A percentile compares a stretch with the other conserved stretches of the same genome.
phyloP scores from a whole-genome alignment of 768 basidiomycete species.

The Russula virescens region DNA sequence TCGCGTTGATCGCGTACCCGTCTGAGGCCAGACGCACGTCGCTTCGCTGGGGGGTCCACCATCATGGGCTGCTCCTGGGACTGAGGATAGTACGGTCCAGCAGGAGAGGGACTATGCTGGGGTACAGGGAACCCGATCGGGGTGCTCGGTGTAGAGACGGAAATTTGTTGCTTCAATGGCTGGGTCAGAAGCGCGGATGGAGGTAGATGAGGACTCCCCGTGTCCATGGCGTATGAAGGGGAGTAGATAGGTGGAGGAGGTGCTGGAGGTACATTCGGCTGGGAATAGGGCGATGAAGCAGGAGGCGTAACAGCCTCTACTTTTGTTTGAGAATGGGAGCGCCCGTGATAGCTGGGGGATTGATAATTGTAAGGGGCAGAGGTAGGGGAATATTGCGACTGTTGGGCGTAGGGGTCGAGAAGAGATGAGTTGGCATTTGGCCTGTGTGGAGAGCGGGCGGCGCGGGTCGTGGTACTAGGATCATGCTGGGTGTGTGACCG shows the following conservation, averaged over 20 bases:
- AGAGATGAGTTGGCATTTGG: slow-evolving; percentile 39
- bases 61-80: slow-evolving; percentile 57
- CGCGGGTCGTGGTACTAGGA: slow-evolving; percentile 40
- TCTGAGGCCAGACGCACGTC: slow-evolving; percentile 71
- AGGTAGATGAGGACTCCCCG: slow-evolving; percentile 53
- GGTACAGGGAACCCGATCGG: slow-evolving; percentile 63
- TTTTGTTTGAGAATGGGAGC: slow-evolving; percentile 51
- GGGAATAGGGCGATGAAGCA: slow-evolving; percentile 52
- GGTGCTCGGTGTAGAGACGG: slow-evolving; percentile 63
- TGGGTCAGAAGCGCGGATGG: slow-evolving; percentile 48
- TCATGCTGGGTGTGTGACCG: slow-evolving; percentile 52
- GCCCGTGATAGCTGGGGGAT: slow-evolving; percentile 37
- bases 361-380: slow-evolving; percentile 45
- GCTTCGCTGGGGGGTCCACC: slow-evolving; percentile 59
- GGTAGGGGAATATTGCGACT: slow-evolving; percentile 61
- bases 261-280: slow-evolving; percentile 37
- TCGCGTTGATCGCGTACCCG: slow-evolving; percentile 73
- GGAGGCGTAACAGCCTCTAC: slow-evolving; percentile 24
- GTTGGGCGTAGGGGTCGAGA: slow-evolving; percentile 68
- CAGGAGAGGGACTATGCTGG: slow-evolving; percentile 41
- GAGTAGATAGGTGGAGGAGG: slow-evolving; percentile 37
- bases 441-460: slow-evolving; percentile 60
- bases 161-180: slow-evolving; percentile 43
- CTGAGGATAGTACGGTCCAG: slow-evolving; percentile 48
- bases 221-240: slow-evolving; percentile 56